A percentile compares a stretch with the other conserved stretches of the same genome.
These are phyloP conservation scores for Gossypium longicalyx DNA, from an alignment of 345 rosid genomes.

Conservation along the genomic window DNA sequence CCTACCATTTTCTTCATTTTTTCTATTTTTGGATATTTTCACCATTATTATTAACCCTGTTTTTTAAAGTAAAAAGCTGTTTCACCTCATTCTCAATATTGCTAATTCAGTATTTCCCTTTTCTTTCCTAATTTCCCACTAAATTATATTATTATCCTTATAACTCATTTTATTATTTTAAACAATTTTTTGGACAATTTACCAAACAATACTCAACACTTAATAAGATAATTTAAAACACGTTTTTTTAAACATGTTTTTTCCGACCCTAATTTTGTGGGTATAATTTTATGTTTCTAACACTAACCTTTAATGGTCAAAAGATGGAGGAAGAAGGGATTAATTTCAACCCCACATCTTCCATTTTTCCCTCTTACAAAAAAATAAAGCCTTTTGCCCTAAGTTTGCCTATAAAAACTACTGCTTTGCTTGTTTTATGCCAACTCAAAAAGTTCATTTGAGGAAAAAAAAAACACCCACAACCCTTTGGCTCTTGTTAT, in stretches of 20 bases:
- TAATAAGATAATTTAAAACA: no score
- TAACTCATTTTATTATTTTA: no score
- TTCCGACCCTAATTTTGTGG: no score
- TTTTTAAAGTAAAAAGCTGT: neutral
- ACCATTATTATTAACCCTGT: neutral
- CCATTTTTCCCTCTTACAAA: constrained; percentile 40
- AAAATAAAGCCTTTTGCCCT: constrained; percentile 17
- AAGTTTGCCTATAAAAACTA: constrained; percentile 12
- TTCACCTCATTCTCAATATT: neutral
- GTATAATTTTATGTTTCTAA: no score
- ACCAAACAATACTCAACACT: no score
- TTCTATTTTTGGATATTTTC: constrained; percentile 22
- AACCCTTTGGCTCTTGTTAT: neutral
- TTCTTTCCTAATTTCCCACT: neutral
- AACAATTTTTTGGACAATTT: no score
- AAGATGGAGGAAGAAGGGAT: constrained; percentile 14
- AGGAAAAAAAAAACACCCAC: neutral
- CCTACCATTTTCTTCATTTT: constrained; percentile 21
- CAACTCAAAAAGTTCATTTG: constrained; percentile 25
- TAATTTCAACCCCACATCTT: constrained; percentile 31
- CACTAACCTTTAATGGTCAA: constrained; percentile 24
- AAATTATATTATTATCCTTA: no score
- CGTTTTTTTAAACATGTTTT: no score
- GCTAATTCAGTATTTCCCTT: neutral
- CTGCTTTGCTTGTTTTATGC: constrained; percentile 32